A percentile compares a stretch with the other conserved stretches of the same genome.
Conservation (phyloP, 176 grass and related monocot genomes). For the Aegilops longissima region DNA sequence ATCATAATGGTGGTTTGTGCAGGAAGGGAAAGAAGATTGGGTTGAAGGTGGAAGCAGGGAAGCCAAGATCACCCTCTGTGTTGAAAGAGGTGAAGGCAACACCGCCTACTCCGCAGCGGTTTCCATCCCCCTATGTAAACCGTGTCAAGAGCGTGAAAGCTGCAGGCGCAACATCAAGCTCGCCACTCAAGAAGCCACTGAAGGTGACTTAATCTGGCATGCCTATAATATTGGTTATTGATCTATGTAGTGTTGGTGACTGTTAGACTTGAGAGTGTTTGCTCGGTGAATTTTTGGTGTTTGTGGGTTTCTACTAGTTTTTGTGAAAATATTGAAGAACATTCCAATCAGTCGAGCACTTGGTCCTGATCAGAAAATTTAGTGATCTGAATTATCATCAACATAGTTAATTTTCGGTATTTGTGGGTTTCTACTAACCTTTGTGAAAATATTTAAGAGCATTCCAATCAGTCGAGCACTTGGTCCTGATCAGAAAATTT, state of each 20-base stretch:
- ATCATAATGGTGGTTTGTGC: conserved; percentile 19
- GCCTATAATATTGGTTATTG: not conserved
- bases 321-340: not conserved
- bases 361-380: not conserved
- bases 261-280: not conserved
- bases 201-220: conserved; percentile 47
- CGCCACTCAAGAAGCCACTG: conserved; percentile 67
- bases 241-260: not conserved
- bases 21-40: conserved; percentile 50
- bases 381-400: not conserved
- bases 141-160: conserved; percentile 51
- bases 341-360: not conserved
- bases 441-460: not conserved
- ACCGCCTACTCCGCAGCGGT: conserved; percentile 83
- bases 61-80: conserved; percentile 49
- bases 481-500: not conserved
- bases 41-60: conserved; percentile 55
- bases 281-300: not conserved
- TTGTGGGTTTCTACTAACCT: not conserved
- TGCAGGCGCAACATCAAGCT: conserved; percentile 33
- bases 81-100: conserved; percentile 77
- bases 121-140: conserved; percentile 65
- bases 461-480: not conserved
- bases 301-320: not conserved
- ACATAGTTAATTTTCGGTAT: not conserved